phyloP scores from a whole-genome alignment of 495 filamentous ascomycete genomes.

The Penicillium goetzii region DNA sequence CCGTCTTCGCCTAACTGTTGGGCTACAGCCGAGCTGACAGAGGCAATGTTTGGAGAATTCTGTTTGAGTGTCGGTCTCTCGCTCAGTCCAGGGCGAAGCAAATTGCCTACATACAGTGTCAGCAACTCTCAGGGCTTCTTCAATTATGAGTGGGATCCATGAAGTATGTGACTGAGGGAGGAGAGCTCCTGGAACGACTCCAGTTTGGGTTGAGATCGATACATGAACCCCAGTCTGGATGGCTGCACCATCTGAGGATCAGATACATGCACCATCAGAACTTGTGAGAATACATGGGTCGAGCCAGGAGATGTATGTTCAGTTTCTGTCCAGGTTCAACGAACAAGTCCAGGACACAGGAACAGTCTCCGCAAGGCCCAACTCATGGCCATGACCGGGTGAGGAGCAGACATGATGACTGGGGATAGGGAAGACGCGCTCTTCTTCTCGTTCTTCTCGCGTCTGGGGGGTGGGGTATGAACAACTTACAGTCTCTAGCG shows the following conservation, averaged over 20 bases:
- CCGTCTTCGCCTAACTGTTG: not conserved
- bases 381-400: not conserved
- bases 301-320: not conserved
- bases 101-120: conserved; percentile 1
- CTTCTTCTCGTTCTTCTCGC: not conserved
- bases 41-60: conserved; percentile 10
- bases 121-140: not conserved
- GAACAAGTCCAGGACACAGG: not conserved
- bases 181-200: not conserved
- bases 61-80: not conserved
- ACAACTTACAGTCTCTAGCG: conserved; percentile 27
- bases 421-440: not conserved
- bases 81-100: not conserved
- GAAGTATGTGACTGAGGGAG: not conserved
- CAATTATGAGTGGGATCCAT: not conserved
- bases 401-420: not conserved
- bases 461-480: not conserved
- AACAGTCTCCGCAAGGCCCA: not conserved
- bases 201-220: not conserved
- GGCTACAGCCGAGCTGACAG: conserved; percentile 1
- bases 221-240: not conserved
- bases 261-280: not conserved
- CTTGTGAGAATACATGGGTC: not conserved
- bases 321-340: not conserved
- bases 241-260: not conserved